Conservation (phyloP, 345 rosid genomes). For the Hibiscus tridactylites region DNA sequence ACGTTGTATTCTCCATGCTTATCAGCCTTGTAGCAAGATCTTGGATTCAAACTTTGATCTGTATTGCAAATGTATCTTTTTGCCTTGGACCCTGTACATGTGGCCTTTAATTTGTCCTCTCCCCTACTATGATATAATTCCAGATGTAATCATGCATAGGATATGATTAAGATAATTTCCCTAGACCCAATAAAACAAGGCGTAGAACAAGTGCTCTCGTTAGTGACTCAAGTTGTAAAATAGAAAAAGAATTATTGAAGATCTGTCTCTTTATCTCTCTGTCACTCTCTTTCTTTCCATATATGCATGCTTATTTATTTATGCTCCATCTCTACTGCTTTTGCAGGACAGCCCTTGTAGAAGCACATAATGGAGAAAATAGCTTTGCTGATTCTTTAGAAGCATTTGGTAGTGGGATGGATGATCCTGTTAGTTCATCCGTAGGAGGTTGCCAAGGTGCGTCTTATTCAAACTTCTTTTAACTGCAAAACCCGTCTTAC, state of each 20-base stretch:
- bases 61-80: neutral
- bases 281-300: neutral
- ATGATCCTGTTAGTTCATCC: slow-evolving; percentile 72
- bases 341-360: slow-evolving; percentile 64
- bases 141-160: neutral
- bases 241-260: neutral
- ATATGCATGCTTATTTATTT: neutral
- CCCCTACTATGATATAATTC: neutral
- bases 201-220: neutral
- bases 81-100: neutral
- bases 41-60: neutral
- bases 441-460: slow-evolving; percentile 55
- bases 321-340: slow-evolving; percentile 7
- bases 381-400: slow-evolving; percentile 68
- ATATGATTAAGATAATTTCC: neutral
- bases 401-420: slow-evolving; percentile 79
- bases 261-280: neutral
- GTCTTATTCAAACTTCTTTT: slow-evolving; percentile 5
- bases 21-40: neutral
- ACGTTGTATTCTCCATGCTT: neutral
- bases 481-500: neutral
- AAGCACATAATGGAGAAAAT: slow-evolving; percentile 56
- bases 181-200: too few species aligned
- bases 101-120: neutral
- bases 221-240: neutral